Percentiles rank a stretch among this genome's conserved stretches.
phyloP scores from a whole-genome alignment of 2,329 filamentous ascomycete genomes.

The Exserohilum turcica region DNA sequence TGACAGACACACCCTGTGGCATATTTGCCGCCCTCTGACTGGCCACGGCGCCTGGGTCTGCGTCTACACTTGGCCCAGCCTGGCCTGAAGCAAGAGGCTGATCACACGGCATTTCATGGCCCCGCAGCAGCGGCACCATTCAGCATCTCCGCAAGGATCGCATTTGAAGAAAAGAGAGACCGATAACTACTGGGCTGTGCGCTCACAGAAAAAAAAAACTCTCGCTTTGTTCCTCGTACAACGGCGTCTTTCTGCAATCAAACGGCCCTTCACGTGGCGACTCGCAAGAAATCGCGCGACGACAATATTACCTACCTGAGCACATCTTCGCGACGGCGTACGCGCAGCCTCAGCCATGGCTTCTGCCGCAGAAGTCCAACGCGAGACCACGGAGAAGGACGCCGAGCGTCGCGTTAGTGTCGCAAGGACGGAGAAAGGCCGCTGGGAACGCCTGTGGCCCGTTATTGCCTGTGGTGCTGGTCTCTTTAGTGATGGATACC shows the following conservation, averaged over 20 bases:
- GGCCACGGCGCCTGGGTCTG: not conserved
- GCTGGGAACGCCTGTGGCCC: conserved; percentile 64
- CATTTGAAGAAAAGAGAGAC: not conserved
- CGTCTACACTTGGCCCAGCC: not conserved
- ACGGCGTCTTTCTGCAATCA: not conserved
- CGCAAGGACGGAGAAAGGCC: conserved; percentile 38
- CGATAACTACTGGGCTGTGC: conserved; percentile 1
- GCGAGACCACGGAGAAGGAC: conserved; percentile 11
- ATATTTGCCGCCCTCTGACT: conserved; percentile 5
- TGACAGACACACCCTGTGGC: not conserved
- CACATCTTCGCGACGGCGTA: not conserved
- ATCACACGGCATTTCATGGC: conserved; percentile 13
- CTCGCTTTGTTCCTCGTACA: not conserved
- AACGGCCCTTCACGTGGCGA: not conserved
- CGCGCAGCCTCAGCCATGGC: conserved; percentile 17
- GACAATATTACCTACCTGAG: not conserved
- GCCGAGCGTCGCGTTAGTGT: conserved; percentile 35
- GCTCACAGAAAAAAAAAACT: not conserved
- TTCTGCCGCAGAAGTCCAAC: conserved; percentile 10
- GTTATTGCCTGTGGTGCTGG: conserved; percentile 88
- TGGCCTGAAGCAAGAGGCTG: conserved; percentile 1
- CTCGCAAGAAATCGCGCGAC: not conserved
- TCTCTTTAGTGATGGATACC: conserved; percentile 88
- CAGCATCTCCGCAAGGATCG: not conserved
- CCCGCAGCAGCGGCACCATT: conserved; percentile 1